phyloP scores from a whole-genome alignment of 2,329 filamentous ascomycete genomes.

The Penicillium sp. region DNA sequence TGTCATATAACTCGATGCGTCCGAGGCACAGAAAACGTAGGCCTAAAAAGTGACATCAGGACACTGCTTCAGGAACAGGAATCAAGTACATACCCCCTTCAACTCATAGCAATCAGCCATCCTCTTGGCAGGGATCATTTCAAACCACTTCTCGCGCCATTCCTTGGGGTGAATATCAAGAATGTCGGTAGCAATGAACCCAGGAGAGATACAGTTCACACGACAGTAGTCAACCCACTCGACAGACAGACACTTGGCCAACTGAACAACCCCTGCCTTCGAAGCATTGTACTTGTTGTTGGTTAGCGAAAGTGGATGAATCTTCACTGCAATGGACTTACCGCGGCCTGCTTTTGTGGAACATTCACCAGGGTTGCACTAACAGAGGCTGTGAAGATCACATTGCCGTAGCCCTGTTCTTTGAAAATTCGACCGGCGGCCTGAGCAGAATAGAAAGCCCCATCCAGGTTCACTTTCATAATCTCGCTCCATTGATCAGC shows the following conservation, averaged over 20 bases:
- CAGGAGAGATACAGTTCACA: conserved; percentile 45
- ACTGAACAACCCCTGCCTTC: conserved; percentile 38
- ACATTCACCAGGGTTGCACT: conserved; percentile 43
- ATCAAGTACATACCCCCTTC: conserved; percentile 33
- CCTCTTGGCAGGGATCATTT: conserved; percentile 41
- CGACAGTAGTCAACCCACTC: conserved; percentile 43
- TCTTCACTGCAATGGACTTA: conserved; percentile 9
- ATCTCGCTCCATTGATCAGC: conserved; percentile 44
- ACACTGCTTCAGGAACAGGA: background rate
- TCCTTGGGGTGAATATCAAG: conserved; percentile 35
- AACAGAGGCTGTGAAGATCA: conserved; percentile 43
- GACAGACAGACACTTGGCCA: conserved; percentile 42
- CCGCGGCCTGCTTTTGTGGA: conserved; percentile 41
- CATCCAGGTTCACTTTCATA: conserved; percentile 42
- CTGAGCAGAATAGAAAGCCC: conserved; percentile 42
- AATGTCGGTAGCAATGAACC: conserved; percentile 45
- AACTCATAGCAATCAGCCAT: conserved; percentile 42
- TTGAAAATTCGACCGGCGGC: conserved; percentile 42
- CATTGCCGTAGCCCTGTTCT: conserved; percentile 34
- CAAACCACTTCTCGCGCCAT: conserved; percentile 41
- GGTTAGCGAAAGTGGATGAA: background rate
- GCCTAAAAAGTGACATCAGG: conserved; percentile 22
- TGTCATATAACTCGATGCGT: conserved; percentile 53
- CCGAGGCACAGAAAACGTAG: conserved; percentile 49
- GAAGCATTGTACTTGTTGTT: conserved; percentile 36